Percentiles rank a stretch among this genome's conserved stretches.
Evolutionary conservation across 2,329 filamentous ascomycete genomes (phyloP).

Genomic region (Diaporthe citriasiana): DNA sequence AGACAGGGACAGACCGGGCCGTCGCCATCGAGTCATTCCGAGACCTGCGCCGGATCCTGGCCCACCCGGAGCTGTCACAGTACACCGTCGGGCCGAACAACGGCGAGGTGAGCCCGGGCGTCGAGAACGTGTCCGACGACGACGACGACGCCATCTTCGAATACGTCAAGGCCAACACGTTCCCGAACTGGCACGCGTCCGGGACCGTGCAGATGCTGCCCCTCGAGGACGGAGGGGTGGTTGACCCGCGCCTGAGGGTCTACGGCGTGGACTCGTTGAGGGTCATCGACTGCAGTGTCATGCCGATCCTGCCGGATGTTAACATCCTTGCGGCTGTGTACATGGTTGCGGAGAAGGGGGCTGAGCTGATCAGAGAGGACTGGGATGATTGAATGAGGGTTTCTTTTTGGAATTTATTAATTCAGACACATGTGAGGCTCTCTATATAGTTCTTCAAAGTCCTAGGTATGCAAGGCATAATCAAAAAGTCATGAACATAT

Average conservation of each 20-base stretch:
- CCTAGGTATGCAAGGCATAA: no score
- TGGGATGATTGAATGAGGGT: neutral
- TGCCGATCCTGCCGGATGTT: slow-evolving; percentile 55
- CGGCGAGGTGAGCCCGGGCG: slow-evolving; percentile 47
- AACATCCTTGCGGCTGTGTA: slow-evolving; percentile 46
- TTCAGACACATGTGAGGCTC: no score
- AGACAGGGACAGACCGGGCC: slow-evolving; percentile 48
- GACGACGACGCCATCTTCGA: slow-evolving; percentile 48
- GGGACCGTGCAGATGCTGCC: slow-evolving; percentile 10
- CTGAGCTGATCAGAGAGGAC: slow-evolving; percentile 19
- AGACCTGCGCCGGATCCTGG: slow-evolving; percentile 51
- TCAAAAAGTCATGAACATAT: neutral
- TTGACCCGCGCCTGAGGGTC: slow-evolving; percentile 54
- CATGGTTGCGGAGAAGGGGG: slow-evolving; percentile 52
- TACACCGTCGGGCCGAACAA: slow-evolving; percentile 47
- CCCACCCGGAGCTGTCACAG: slow-evolving; percentile 46
- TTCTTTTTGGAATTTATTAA: no score
- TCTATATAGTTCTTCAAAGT: neutral
- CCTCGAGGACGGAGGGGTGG: slow-evolving; percentile 54
- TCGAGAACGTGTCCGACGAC: slow-evolving; percentile 43
- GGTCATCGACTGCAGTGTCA: slow-evolving; percentile 57
- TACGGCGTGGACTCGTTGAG: slow-evolving; percentile 57
- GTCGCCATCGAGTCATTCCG: slow-evolving; percentile 52
- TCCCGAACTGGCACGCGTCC: slow-evolving; percentile 46
- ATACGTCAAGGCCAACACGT: slow-evolving; percentile 49